These are phyloP conservation scores for Chiua virens DNA, from an alignment of 768 basidiomycete species.

Conservation along the genomic window DNA sequence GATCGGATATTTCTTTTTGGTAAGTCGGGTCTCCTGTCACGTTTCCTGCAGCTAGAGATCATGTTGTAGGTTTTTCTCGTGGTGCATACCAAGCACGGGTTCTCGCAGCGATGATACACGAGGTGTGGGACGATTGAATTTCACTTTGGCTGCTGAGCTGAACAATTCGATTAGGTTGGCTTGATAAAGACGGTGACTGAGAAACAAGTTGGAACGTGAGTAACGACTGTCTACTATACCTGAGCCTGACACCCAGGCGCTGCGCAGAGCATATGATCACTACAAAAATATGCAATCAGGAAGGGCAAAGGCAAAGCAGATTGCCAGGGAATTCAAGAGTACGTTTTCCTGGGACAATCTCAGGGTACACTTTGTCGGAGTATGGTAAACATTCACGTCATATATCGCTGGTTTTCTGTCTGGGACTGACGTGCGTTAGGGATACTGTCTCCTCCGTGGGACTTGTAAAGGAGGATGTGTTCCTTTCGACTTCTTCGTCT, in stretches of 20 bases:
- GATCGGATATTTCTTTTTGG: conserved; percentile 39
- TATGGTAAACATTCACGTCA: conserved; percentile 42
- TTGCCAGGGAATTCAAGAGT: conserved; percentile 38
- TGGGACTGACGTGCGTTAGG: conserved; percentile 34
- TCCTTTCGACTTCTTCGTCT: conserved; percentile 56
- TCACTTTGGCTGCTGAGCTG: background rate
- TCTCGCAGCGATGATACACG: conserved; percentile 42
- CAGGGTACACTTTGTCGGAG: conserved; percentile 50
- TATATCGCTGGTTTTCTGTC: background rate
- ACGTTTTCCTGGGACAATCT: conserved; percentile 45
- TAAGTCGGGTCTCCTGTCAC: conserved; percentile 1
- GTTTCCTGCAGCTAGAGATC: background rate
- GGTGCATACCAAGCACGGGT: conserved; percentile 43
- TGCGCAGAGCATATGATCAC: conserved; percentile 19
- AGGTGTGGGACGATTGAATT: conserved; percentile 16
- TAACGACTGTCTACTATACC: background rate
- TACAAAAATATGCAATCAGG: conserved; percentile 16
- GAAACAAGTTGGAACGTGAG: conserved; percentile 34
- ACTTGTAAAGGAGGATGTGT: conserved; percentile 43
- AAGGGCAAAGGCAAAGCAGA: conserved; percentile 20
- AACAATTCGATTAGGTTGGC: conserved; percentile 28
- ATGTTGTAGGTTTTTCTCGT: conserved; percentile 38
- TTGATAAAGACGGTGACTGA: conserved; percentile 26
- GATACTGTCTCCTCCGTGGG: conserved; percentile 70
- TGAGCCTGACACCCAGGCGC: background rate